Evolutionary conservation across 371 early-diverging fungal genomes (phyloP).

Genomic region (Apophysomyces ossiformis): DNA sequence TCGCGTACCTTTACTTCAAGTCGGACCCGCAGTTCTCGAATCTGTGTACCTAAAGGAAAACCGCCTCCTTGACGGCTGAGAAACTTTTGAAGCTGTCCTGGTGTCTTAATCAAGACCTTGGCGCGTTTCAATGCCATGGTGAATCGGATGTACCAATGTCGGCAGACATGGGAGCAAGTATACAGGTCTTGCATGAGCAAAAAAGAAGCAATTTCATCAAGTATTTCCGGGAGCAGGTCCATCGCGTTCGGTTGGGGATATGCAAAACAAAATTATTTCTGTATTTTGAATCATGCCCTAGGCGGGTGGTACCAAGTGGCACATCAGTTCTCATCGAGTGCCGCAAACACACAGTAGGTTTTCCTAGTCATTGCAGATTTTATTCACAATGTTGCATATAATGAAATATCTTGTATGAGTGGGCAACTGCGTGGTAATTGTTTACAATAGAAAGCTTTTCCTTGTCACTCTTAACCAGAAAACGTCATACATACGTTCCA

Average conservation of each 20-base stretch:
- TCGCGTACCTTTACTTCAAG: not conserved
- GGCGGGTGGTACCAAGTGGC: too few relatives aligned
- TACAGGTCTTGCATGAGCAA: not conserved
- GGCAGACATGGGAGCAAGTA: not conserved
- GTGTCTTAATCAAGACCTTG: not conserved
- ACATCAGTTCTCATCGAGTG: too few relatives aligned
- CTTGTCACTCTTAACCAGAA: too few relatives aligned
- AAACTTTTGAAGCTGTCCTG: not conserved
- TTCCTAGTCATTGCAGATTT: too few relatives aligned
- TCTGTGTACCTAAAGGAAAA: not conserved
- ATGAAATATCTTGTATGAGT: too few relatives aligned
- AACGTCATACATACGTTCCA: too few relatives aligned
- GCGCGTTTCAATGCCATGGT: not conserved
- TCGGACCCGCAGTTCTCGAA: not conserved
- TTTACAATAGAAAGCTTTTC: too few relatives aligned
- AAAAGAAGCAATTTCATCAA: not conserved
- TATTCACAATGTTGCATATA: too few relatives aligned
- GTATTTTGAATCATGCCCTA: too few relatives aligned
- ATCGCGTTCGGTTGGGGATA: not conserved
- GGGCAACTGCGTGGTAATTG: too few relatives aligned
- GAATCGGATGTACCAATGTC: not conserved
- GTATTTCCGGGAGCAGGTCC: not conserved
- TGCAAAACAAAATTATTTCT: not conserved
- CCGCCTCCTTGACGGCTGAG: not conserved
- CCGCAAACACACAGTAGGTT: too few relatives aligned